Conservation (phyloP, 805 yeast species). For the Candida taoyuanica region DNA sequence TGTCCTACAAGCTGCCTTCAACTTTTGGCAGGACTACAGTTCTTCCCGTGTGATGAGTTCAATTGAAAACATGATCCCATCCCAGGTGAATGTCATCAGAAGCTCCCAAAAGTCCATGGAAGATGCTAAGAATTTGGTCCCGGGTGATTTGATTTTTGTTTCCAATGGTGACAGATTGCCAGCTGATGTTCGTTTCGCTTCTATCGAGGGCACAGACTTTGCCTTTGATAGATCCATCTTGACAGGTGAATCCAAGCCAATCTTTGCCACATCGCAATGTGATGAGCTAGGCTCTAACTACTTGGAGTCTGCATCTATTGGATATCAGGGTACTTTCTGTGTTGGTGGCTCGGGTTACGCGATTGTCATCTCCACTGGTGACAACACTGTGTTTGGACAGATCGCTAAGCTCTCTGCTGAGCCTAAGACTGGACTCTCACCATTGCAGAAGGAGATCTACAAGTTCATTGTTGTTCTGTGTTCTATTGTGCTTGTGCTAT, state of each 20-base stretch:
- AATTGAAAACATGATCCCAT: slow-evolving; percentile 39
- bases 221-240: slow-evolving; percentile 43
- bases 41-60: slow-evolving; percentile 45
- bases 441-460: slow-evolving; percentile 39
- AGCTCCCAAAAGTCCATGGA: slow-evolving; percentile 29
- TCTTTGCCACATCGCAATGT: slow-evolving; percentile 28
- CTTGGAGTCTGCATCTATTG: slow-evolving; percentile 39
- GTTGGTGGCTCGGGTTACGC: slow-evolving; percentile 41
- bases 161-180: slow-evolving; percentile 39
- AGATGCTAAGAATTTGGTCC: slow-evolving; percentile 35
- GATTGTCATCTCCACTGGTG: slow-evolving; percentile 41
- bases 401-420: slow-evolving; percentile 39
- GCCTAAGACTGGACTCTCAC: slow-evolving; percentile 37
- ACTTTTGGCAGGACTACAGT: slow-evolving; percentile 44
- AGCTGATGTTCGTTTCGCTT: slow-evolving; percentile 42
- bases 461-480: slow-evolving; percentile 31
- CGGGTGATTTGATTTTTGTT: slow-evolving; percentile 41
- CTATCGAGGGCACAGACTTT: slow-evolving; percentile 33
- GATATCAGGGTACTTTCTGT: slow-evolving; percentile 43
- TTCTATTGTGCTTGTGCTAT: slow-evolving; percentile 26
- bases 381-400: slow-evolving; percentile 41
- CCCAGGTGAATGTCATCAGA: slow-evolving; percentile 33
- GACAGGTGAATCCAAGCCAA: slow-evolving; percentile 46
- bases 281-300: slow-evolving; percentile 34
- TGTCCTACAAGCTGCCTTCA: slow-evolving; percentile 38